Evolutionary conservation across 2,329 filamentous ascomycete genomes (phyloP).

Genomic region (Ophiostoma pallidulum): DNA sequence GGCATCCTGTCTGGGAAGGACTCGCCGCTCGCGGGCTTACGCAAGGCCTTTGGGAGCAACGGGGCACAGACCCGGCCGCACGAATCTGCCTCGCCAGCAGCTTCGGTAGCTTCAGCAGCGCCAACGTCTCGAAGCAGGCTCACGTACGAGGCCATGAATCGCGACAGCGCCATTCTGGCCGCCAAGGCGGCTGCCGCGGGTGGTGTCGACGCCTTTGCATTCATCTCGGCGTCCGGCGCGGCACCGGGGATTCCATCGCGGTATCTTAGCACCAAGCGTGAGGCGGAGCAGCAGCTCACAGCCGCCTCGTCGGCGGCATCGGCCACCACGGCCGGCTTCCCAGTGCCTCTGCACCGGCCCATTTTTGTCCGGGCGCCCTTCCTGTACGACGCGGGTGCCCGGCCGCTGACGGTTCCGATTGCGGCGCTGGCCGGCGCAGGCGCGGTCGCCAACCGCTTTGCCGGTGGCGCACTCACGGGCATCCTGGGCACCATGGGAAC

Average conservation of each 20-base stretch:
- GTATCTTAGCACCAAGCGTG: slow-evolving; percentile 86
- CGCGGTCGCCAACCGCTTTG: slow-evolving; percentile 64
- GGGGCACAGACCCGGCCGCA: too few relatives aligned
- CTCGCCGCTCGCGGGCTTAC: slow-evolving; percentile 67
- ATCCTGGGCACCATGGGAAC: slow-evolving; percentile 74
- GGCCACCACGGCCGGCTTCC: slow-evolving; percentile 42
- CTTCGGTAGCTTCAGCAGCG: not conserved
- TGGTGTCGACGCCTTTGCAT: slow-evolving; percentile 64
- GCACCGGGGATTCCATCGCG: slow-evolving; percentile 74
- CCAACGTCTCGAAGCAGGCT: slow-evolving; percentile 29
- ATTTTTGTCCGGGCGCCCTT: slow-evolving; percentile 82
- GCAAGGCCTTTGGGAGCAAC: slow-evolving; percentile 63
- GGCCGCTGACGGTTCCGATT: slow-evolving; percentile 74
- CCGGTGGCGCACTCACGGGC: slow-evolving; percentile 64
- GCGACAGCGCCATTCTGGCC: slow-evolving; percentile 75
- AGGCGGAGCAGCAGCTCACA: slow-evolving; percentile 55
- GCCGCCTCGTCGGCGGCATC: slow-evolving; percentile 44
- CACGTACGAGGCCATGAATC: slow-evolving; percentile 96
- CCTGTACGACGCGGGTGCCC: slow-evolving; percentile 72
- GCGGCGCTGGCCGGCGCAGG: slow-evolving; percentile 69
- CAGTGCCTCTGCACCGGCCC: slow-evolving; percentile 55
- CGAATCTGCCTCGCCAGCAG: slow-evolving; percentile 45
- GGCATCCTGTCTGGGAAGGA: slow-evolving; percentile 76
- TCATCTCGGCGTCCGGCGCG: slow-evolving; percentile 80
- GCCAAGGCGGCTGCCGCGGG: slow-evolving; percentile 64